Base-by-base conservation (phyloP, 176 grass and related monocot species). In the Cenchrus americanus region DNA sequence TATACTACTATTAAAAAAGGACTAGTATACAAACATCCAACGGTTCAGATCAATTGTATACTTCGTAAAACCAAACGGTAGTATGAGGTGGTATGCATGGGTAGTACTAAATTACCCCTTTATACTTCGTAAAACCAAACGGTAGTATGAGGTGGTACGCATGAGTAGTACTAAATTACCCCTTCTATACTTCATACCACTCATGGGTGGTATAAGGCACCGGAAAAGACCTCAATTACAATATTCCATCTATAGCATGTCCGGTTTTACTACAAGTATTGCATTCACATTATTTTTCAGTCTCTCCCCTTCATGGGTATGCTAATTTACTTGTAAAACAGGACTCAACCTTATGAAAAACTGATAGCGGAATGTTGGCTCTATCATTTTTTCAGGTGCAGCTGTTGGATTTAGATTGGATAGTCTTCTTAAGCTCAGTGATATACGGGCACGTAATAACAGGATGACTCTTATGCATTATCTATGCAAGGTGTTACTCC, bases 381-480 rank as follows among this genome's bases (percentile, higher is more conserved):
- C 15, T 69, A 42, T 52, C 37, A 22, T 66, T 41, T 83, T 84
- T 85, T 71, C 88, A 98, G 96, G 96, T 84, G 86, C 93, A 68
- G 96, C 96, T 77, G 83, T 98, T 90, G 96, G 96, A 75, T 98
- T 98, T 92, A 89, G 89, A 86, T 90, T 98, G 79, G 96, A 98
- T 76, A 98, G 96, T 74, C 96, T 98, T 82, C 90, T 94, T 71
- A 98, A 98, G 68, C 96, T 98, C 80, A 90, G 67, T 74, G 96
- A 98, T 73, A 93, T 84, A 82, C 87, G 92, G 64, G 96, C 96
- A 41, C 87, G 96, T 9, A 92, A 98, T 46, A 98, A 93, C 86
- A 93, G 83, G 85, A 95, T 91, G 84, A 98, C 96, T 80, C 93
- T 98, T 30, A 95, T 98, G 89, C 93, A 98, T 90, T 98, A 98